A percentile compares a stretch with the other conserved stretches of the same genome.
Evolutionary conservation across 2,329 filamentous ascomycete species (phyloP).

Genomic region (Aplosporella prunicola): DNA sequence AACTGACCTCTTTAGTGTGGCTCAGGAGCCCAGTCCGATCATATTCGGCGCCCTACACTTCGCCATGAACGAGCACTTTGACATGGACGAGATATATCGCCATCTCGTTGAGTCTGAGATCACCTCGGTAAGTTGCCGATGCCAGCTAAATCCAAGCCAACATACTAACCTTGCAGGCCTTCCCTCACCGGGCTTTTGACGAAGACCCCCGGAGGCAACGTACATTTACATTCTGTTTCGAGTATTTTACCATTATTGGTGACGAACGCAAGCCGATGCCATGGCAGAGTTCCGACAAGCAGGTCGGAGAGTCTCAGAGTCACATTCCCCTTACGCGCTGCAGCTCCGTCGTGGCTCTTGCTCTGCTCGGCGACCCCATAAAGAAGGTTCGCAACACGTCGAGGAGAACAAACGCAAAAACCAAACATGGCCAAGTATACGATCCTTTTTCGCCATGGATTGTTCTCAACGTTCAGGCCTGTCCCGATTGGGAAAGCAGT

Average conservation of each 20-base stretch:
- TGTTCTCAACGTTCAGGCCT: conserved; percentile 49
- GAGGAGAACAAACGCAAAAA: conserved; percentile 33
- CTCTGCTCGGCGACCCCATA: conserved; percentile 44
- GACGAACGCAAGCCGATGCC: conserved; percentile 47
- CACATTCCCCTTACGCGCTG: conserved; percentile 54
- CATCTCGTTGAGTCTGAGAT: conserved; percentile 43
- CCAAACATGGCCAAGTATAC: conserved; percentile 44
- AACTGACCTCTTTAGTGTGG: conserved; percentile 26
- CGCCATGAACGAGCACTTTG: conserved; percentile 48
- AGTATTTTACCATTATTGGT: conserved; percentile 54
- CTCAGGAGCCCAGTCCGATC: conserved; percentile 52
- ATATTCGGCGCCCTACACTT: conserved; percentile 51
- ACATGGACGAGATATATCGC: conserved; percentile 52
- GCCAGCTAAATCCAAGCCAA: conserved; percentile 9
- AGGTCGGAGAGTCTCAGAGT: conserved; percentile 23
- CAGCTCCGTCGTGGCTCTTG: conserved; percentile 50
- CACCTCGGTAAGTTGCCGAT: conserved; percentile 35
- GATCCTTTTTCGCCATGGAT: conserved; percentile 54
- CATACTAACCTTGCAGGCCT: conserved; percentile 6
- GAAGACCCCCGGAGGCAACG: conserved; percentile 40
- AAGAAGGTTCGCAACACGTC: conserved; percentile 42
- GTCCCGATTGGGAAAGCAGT: conserved; percentile 49
- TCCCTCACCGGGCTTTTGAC: conserved; percentile 38
- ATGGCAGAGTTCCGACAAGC: conserved; percentile 50
- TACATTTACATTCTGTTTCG: conserved; percentile 54